Evolutionary conservation across 73 alveolate species (phyloP).

Genomic region (Breviolum minutum): DNA sequence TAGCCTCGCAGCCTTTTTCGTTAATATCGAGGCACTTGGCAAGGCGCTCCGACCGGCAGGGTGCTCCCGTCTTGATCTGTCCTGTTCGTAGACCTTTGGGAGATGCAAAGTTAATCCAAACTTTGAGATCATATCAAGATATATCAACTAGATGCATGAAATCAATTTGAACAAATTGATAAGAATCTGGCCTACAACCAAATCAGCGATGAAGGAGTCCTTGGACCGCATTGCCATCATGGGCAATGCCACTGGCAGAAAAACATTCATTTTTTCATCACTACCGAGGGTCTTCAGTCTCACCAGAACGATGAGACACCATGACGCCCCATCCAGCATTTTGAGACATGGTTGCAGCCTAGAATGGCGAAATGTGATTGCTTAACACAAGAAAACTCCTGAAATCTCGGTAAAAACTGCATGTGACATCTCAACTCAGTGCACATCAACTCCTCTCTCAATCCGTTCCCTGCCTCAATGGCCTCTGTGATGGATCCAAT

Average conservation of each 20-base stretch:
- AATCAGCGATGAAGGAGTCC: conserved; percentile 99
- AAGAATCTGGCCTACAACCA: conserved; percentile 98
- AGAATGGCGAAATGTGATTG: background rate
- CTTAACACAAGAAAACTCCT: background rate
- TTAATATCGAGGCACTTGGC: conserved; percentile 98
- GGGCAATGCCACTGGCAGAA: background rate
- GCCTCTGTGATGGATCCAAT: conserved; percentile 99
- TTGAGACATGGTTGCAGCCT: conserved; percentile 96
- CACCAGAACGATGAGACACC: conserved; percentile 98
- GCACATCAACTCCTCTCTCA: background rate
- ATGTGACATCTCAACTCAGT: background rate
- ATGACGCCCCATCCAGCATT: conserved; percentile 98
- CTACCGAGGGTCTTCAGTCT: conserved; percentile 98
- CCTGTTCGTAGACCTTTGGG: conserved; percentile 98
- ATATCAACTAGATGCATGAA: background rate
- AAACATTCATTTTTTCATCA: background rate
- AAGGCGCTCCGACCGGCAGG: conserved; percentile 99
- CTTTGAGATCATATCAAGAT: background rate
- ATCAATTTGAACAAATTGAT: no score
- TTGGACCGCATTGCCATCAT: conserved; percentile 44
- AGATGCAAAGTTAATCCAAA: background rate
- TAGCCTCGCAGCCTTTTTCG: background rate
- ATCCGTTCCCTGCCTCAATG: conserved; percentile 97
- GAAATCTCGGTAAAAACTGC: background rate
- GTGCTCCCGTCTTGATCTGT: conserved; percentile 99